phyloP scores from a whole-genome alignment of 2,329 filamentous ascomycete species.

The Dactylellina parvicollis region DNA sequence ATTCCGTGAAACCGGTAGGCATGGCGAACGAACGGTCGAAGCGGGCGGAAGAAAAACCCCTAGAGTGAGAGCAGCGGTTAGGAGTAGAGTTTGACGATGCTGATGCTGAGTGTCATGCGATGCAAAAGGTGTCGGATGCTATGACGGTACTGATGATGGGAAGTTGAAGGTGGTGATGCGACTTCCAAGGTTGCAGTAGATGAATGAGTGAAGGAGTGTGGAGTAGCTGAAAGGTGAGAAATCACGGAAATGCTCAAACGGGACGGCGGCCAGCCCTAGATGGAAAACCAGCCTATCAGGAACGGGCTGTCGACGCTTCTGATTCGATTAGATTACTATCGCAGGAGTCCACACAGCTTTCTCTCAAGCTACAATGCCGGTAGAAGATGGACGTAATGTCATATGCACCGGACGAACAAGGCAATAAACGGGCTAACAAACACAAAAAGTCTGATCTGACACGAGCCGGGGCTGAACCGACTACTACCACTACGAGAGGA shows the following conservation, averaged over 20 bases:
- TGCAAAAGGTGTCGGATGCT: conserved; percentile 5
- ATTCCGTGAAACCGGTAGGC: conserved; percentile 81
- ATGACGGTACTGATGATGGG: conserved; percentile 1
- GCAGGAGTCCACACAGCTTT: too few relatives aligned
- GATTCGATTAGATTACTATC: conserved; percentile 9
- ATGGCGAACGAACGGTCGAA: conserved; percentile 22
- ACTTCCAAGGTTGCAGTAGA: background rate
- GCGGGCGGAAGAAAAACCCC: conserved; percentile 3
- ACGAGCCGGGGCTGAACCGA: background rate
- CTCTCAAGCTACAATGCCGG: too few relatives aligned
- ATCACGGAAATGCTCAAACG: conserved; percentile 24
- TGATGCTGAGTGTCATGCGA: conserved; percentile 34
- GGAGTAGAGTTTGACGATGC: conserved; percentile 5
- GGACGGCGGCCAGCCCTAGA: conserved; percentile 20
- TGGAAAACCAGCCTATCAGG: conserved; percentile 23
- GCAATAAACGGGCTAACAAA: background rate
- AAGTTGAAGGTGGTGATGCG: background rate
- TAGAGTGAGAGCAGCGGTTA: conserved; percentile 15
- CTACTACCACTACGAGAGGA: background rate
- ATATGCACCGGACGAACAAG: background rate
- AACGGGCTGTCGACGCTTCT: conserved; percentile 1
- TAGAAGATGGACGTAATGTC: too few relatives aligned
- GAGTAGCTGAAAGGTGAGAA: conserved; percentile 18
- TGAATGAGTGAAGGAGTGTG: conserved; percentile 13
- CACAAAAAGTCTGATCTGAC: background rate